Evolutionary conservation across 2,329 filamentous ascomycete genomes (phyloP).

Genomic region (Rhynchosporium secalis): DNA sequence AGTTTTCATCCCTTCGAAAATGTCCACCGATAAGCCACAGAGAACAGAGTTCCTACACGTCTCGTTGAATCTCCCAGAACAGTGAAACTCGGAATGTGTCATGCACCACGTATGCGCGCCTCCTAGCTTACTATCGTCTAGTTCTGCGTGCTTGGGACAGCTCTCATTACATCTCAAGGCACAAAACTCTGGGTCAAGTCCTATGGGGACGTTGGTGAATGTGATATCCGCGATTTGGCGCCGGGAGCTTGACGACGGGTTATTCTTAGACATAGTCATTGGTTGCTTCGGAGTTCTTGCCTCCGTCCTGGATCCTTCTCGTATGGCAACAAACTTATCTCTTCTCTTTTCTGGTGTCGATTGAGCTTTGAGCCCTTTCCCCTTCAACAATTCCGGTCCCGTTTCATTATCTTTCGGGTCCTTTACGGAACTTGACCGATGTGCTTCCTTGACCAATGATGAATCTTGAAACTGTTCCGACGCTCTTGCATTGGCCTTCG

Average conservation of each 20-base stretch:
- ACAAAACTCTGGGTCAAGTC: not conserved
- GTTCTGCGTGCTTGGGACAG: not conserved
- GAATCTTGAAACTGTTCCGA: not conserved
- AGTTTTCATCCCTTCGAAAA: not conserved
- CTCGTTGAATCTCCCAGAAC: not conserved
- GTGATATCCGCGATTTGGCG: not conserved
- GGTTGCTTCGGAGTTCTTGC: not conserved
- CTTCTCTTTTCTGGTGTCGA: not conserved
- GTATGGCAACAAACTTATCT: not conserved
- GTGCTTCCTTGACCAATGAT: not conserved
- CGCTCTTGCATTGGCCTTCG: not conserved
- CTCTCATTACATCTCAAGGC: not conserved
- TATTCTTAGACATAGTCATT: not conserved
- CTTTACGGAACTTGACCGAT: not conserved
- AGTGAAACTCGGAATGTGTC: not conserved
- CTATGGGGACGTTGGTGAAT: not conserved
- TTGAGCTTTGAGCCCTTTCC: not conserved
- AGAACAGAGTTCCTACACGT: not conserved
- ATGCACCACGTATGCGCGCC: not conserved
- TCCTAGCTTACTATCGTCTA: not conserved
- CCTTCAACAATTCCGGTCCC: not conserved
- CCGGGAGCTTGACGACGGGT: not conserved
- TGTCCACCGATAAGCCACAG: not conserved
- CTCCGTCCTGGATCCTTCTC: not conserved
- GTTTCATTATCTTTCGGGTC: not conserved